Evolutionary conservation across 2,329 filamentous ascomycete genomes (phyloP).

Genomic region (Tolypocladium amazonense): DNA sequence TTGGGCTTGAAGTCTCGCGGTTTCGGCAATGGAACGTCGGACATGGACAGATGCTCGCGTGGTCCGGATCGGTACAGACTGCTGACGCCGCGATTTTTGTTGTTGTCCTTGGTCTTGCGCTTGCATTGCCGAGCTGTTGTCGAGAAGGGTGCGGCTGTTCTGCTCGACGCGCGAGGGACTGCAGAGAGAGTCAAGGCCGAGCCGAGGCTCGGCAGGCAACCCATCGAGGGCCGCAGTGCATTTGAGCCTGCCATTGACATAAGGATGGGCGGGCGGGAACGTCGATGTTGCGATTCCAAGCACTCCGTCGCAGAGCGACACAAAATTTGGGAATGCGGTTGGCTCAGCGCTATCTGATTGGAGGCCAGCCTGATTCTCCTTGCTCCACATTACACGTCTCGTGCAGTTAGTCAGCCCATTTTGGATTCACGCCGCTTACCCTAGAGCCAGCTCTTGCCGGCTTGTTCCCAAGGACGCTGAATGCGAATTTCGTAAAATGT

Average conservation of each 20-base stretch:
- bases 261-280: background rate
- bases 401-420: background rate
- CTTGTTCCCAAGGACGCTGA: too few species aligned
- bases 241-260: constrained; percentile 18
- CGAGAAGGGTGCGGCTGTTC: constrained; percentile 33
- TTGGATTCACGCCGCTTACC: background rate
- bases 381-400: background rate
- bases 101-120: constrained; percentile 57
- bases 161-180: constrained; percentile 4
- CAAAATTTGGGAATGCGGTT: background rate
- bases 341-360: background rate
- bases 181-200: constrained; percentile 2
- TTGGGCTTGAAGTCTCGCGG: constrained; percentile 51
- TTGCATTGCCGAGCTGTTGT: constrained; percentile 41
- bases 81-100: constrained; percentile 71
- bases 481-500: too few species aligned
- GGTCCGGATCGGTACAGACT: constrained; percentile 68
- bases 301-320: background rate
- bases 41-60: constrained; percentile 63
- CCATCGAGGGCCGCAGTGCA: constrained; percentile 15
- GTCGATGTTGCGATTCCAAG: background rate
- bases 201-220: constrained; percentile 9
- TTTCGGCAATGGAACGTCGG: constrained; percentile 59
- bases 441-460: background rate
- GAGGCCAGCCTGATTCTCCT: background rate